Percentiles rank a stretch among this genome's conserved stretches.
Conservation (phyloP, 2,329 filamentous ascomycete genomes). For the Ascochyta clinopodiicola region DNA sequence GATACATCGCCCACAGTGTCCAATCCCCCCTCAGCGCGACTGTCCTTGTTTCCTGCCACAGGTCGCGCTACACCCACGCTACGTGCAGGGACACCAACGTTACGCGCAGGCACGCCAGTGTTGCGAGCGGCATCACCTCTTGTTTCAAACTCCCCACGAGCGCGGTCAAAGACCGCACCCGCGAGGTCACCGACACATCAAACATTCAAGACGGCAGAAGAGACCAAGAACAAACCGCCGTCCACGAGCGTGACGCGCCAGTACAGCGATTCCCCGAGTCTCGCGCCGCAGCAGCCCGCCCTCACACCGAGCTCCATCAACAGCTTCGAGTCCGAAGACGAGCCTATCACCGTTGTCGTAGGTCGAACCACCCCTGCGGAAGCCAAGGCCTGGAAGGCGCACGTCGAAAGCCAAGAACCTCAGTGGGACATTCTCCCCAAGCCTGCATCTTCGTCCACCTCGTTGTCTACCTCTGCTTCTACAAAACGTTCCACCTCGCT, state of each 20-base stretch:
- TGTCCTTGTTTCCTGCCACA: conserved; percentile 46
- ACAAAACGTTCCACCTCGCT: not conserved
- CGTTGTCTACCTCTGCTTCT: not conserved
- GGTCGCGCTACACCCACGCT: conserved; percentile 17
- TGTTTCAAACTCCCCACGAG: conserved; percentile 23
- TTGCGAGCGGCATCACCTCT: conserved; percentile 37
- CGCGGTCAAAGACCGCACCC: conserved; percentile 40
- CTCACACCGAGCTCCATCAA: conserved; percentile 35
- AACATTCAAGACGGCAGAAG: conserved; percentile 22
- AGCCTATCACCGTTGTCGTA: conserved; percentile 37
- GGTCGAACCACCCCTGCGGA: conserved; percentile 21
- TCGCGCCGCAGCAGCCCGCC: conserved; percentile 22
- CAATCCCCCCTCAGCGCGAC: conserved; percentile 34
- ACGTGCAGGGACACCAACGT: conserved; percentile 12
- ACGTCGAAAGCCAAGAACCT: conserved; percentile 36
- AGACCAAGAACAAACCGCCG: conserved; percentile 8
- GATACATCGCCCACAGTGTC: conserved; percentile 43
- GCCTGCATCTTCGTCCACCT: conserved; percentile 14
- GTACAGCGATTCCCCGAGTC: conserved; percentile 18
- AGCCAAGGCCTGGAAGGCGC: conserved; percentile 27
- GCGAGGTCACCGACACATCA: conserved; percentile 37
- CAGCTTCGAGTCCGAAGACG: conserved; percentile 42
- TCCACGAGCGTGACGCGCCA: conserved; percentile 13
- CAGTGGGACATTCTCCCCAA: conserved; percentile 40
- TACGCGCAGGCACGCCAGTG: conserved; percentile 14